Base-by-base conservation (phyloP, 306 rosid genomes). In the Astragalus membranaceus region DNA sequence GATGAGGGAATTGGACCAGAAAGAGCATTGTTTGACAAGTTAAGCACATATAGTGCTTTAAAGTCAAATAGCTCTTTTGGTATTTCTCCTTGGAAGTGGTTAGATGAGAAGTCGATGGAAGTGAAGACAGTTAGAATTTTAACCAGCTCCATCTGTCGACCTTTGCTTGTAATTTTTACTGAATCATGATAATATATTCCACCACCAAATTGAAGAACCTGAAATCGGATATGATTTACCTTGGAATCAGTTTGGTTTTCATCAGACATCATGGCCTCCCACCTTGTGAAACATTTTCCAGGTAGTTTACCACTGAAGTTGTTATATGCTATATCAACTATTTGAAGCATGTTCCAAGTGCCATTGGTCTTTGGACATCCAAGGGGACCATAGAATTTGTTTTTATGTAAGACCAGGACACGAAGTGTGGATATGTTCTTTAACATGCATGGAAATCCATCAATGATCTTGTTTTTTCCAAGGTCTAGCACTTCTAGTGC, bases 21-120 rank as follows among this genome's bases (percentile, higher is more conserved):
- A 42, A 87, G 50, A 44, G 73, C 75, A 76, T 88, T 88, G 30
- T 79, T 29, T 47, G 89, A 88, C 63, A 85, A 32, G 79, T 88
- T 83, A 10, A 88, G 84, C 3, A 47, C 37, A 32, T 68, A 8
- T 0, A 88, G 83, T 54, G 70, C 77, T 66, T 60, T 52, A 4
- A 88, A 49, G 3, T 81, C 49, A 41, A 81, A 77, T 36, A 88
- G 10, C 43, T 76, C 75, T 35, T 64, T 8, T 6, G 89, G 92
- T 76, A 87, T 85, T 64, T 53, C 8, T 5, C 84, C 93, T 3
- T 55, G 44, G 16, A 85, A 67, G 6, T 60, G 43, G 70, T 88
- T 88, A 29, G 60, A 58, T 10, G 93, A 88, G 48, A 90, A 33
- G 44, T 85, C 96, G 3, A 87, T 39, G 1, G 82, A 64, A 51